Evolutionary conservation across 495 filamentous ascomycete genomes (phyloP), one percentile per base, ranked within the genome.

Genomic region (Astrocystis sublimbata): DNA sequence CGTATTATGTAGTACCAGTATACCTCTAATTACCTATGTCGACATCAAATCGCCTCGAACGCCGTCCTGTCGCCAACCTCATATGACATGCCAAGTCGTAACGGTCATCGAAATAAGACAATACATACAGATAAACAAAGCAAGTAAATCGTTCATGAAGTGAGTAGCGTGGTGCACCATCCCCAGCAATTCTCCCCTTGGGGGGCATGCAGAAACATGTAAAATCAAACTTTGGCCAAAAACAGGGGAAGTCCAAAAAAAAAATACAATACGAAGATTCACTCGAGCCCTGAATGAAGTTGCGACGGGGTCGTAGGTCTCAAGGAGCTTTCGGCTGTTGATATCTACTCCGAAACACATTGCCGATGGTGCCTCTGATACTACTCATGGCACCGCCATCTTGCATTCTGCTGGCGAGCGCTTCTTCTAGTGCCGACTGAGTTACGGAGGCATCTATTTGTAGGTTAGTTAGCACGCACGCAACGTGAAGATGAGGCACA

Each of bases 381-480:
- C 92, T 96, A 43, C 73, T 73, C 15, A 78, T 76, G n/a, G 88
- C 90, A 9, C 89, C 84, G 17, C 81, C 84, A 64, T 91, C 86
- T 68, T 93, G 90, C 87, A 98, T 96, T 58, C 92, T 89, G 70
- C 92, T 97, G 42, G 92, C 80, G 26, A 96, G 78, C n/a, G 90
- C 92, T 66, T 98, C 94, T 71, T 98, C 94, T 47, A 98, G 80
- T 0, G 93, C 93, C 15, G 90, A 93, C 70, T 97, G 92, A 15
- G 93, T 96, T 23, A 98, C 91, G 47, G 92, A 96, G 7, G 93
- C 86, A 79, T 98, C 93, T 93, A 63, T 36, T 9, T 46, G 12
- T 6, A 54, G 35, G 52, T 52, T 52, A 50, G 65, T 52, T 65
- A 51, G 36, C 53, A 51, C 54, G 36, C 53, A 51, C 54, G 5